A percentile compares a stretch with the other conserved stretches of the same genome.
Evolutionary conservation across 2,329 filamentous ascomycete species (phyloP).

Genomic region (Stemphylium beticola): DNA sequence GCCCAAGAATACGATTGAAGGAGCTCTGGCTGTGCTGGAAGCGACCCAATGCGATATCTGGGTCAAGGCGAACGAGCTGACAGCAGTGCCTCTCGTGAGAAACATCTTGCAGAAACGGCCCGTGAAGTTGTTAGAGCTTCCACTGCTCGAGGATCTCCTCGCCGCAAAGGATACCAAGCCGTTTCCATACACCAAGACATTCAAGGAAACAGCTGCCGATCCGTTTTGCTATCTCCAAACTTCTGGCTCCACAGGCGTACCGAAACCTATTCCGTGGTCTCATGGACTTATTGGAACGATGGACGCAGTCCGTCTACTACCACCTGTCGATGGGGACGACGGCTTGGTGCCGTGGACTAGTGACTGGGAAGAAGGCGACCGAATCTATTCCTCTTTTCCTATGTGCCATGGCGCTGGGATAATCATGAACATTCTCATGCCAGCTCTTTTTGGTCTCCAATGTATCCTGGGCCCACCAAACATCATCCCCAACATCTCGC

Average conservation of each 20-base stretch:
- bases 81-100: slow-evolving; percentile 13
- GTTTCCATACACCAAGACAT: slow-evolving; percentile 25
- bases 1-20: slow-evolving; percentile 28
- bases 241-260: slow-evolving; percentile 46
- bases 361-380: slow-evolving; percentile 30
- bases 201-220: slow-evolving; percentile 30
- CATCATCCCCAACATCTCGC: slow-evolving; percentile 46
- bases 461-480: slow-evolving; percentile 48
- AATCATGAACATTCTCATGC: slow-evolving; percentile 52
- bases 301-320: slow-evolving; percentile 49
- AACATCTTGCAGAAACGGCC: slow-evolving; percentile 12
- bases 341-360: slow-evolving; percentile 26
- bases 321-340: slow-evolving; percentile 37
- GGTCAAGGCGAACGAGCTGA: slow-evolving; percentile 16
- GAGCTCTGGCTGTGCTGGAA: slow-evolving; percentile 28
- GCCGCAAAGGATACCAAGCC: slow-evolving; percentile 10
- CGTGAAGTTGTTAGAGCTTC: slow-evolving; percentile 24
- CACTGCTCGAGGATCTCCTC: slow-evolving; percentile 20
- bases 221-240: slow-evolving; percentile 42
- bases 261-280: slow-evolving; percentile 44
- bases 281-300: slow-evolving; percentile 45
- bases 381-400: slow-evolving; percentile 43
- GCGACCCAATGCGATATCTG: slow-evolving; percentile 26
- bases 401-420: slow-evolving; percentile 50
- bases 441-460: slow-evolving; percentile 45